phyloP scores from a whole-genome alignment of 208 protist genomes.

The Wallacemonas rigidus region DNA sequence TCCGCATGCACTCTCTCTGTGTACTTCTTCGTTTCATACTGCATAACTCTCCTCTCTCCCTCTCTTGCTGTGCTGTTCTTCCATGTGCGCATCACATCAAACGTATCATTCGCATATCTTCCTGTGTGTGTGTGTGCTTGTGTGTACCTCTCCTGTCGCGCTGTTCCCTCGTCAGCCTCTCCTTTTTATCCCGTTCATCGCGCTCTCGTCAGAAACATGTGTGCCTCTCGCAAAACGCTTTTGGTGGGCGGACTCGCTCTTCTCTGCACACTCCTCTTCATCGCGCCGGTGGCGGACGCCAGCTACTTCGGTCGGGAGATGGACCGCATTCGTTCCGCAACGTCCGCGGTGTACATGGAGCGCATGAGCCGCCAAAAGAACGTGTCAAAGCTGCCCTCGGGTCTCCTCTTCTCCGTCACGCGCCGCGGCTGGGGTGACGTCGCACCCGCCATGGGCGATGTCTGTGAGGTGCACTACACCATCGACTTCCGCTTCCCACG shows the following conservation, averaged over 20 bases:
- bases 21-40: too few species aligned
- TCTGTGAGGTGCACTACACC: constrained; percentile 78
- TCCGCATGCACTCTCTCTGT: too few species aligned
- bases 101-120: too few species aligned
- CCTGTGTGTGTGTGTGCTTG: too few species aligned
- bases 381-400: constrained; percentile 72
- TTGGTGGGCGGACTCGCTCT: constrained; percentile 14
- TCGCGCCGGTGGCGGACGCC: constrained; percentile 19
- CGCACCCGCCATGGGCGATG: constrained; percentile 45
- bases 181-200: not conserved
- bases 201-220: not conserved
- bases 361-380: constrained; percentile 35
- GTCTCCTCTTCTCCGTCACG: constrained; percentile 63
- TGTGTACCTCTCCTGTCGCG: too few species aligned
- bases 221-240: not conserved
- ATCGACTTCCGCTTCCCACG: constrained; percentile 47
- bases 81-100: too few species aligned
- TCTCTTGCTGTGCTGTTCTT: too few species aligned
- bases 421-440: constrained; percentile 50
- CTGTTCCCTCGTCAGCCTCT: too few species aligned
- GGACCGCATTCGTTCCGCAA: constrained; percentile 45
- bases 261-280: constrained; percentile 20
- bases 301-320: constrained; percentile 51
- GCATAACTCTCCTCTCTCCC: too few species aligned
- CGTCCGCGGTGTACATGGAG: constrained; percentile 47